Percentiles rank a stretch among this genome's conserved stretches.
Evolutionary conservation across 2,329 filamentous ascomycete genomes (phyloP).

Genomic region (Xylariaceae sp.): DNA sequence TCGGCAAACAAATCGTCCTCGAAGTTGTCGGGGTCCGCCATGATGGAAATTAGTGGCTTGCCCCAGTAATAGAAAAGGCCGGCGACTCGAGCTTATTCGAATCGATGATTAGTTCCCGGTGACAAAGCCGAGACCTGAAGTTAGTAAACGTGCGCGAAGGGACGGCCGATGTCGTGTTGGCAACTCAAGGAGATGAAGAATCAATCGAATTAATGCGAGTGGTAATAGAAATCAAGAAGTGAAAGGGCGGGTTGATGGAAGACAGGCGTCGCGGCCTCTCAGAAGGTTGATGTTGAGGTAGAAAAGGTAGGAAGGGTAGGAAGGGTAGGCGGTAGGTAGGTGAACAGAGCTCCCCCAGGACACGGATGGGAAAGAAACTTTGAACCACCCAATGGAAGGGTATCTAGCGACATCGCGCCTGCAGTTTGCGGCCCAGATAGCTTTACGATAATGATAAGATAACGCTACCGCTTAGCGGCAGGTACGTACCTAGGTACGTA

Average conservation of each 20-base stretch:
- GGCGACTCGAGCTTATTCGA: neutral
- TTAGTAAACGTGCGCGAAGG: neutral
- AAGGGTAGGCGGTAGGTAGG: neutral
- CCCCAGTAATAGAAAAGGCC: neutral
- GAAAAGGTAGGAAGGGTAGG: too few species aligned
- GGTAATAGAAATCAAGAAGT: constrained; percentile 4
- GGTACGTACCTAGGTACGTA: neutral
- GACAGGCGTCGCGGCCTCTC: constrained; percentile 21
- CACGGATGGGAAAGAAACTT: constrained; percentile 10
- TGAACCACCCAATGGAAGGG: constrained; percentile 23
- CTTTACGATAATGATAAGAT: constrained; percentile 4
- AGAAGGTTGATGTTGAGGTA: constrained; percentile 16
- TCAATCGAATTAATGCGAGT: neutral
- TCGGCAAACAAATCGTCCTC: constrained; percentile 96
- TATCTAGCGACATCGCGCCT: constrained; percentile 8
- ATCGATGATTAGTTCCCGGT: neutral
- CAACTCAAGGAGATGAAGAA: neutral
- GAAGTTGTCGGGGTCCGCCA: constrained; percentile 76
- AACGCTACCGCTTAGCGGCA: neutral
- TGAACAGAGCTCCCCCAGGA: constrained; percentile 6
- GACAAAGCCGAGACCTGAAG: neutral
- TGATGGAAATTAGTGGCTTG: constrained; percentile 36
- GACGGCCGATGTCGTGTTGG: neutral
- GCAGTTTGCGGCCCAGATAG: constrained; percentile 5
- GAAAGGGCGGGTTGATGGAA: constrained; percentile 10